Evolutionary conservation across 768 basidiomycete genomes (phyloP).

Genomic region (Mycena capillaripes): DNA sequence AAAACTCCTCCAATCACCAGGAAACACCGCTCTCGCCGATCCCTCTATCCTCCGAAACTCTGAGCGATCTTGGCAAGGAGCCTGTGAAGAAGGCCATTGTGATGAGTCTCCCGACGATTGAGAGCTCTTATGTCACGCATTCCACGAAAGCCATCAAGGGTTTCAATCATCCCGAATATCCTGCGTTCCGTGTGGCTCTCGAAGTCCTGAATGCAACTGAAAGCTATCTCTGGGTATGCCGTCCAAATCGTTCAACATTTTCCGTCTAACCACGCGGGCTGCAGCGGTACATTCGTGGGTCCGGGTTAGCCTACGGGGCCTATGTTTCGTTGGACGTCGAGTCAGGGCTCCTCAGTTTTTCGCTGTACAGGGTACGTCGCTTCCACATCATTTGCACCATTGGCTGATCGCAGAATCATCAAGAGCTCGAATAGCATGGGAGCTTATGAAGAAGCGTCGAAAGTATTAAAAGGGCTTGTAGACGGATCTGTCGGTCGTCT

Average conservation of each 20-base stretch:
- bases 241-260: neutral
- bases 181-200: conserved; percentile 86
- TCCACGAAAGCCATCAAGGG: conserved; percentile 85
- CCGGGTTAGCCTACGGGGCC: conserved; percentile 96
- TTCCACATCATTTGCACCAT: neutral
- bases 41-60: conserved; percentile 73
- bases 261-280: conserved; percentile 1
- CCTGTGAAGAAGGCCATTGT: conserved; percentile 85
- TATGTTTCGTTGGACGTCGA: conserved; percentile 82
- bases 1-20: conserved; percentile 46
- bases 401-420: conserved; percentile 18
- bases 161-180: conserved; percentile 85
- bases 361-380: conserved; percentile 79
- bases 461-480: conserved; percentile 83
- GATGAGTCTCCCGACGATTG: conserved; percentile 92
- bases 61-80: conserved; percentile 81
- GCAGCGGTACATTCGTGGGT: conserved; percentile 92
- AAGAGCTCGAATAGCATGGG: conserved; percentile 86
- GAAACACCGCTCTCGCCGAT: conserved; percentile 73
- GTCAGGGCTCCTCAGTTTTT: conserved; percentile 81
- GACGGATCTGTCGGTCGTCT: conserved; percentile 78
- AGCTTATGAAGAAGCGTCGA: conserved; percentile 86
- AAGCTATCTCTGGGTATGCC: conserved; percentile 90
- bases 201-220: conserved; percentile 95
- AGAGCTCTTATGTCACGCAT: conserved; percentile 89